A percentile compares a stretch with the other conserved stretches of the same genome.
Conservation (phyloP, 768 basidiomycete species). For the Xerocomus brunneocitrinus region DNA sequence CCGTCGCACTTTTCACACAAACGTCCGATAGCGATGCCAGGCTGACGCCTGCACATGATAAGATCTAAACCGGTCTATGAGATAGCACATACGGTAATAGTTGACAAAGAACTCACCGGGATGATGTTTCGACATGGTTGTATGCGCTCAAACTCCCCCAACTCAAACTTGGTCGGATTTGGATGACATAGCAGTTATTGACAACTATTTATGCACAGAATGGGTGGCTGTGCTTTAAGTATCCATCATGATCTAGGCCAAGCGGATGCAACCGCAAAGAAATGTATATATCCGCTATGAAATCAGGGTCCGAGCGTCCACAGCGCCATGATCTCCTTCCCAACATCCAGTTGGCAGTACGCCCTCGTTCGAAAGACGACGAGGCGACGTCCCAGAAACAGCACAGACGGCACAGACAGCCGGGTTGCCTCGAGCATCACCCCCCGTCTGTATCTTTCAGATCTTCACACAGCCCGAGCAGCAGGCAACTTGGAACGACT, state of each 20-base stretch:
- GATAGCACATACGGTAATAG: not conserved
- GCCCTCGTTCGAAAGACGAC: conserved; percentile 22
- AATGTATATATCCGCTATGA: conserved; percentile 6
- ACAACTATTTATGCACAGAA: conserved; percentile 4
- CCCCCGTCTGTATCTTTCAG: conserved; percentile 59
- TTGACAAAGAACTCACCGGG: conserved; percentile 48
- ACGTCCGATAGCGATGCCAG: conserved; percentile 97
- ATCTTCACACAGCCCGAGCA: conserved; percentile 52
- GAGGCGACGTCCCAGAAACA: conserved; percentile 8
- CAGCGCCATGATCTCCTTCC: conserved; percentile 31
- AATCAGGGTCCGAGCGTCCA: not conserved
- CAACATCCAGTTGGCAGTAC: conserved; percentile 27
- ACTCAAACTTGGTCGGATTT: not conserved
- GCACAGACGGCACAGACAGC: conserved; percentile 10
- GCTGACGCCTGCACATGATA: conserved; percentile 97
- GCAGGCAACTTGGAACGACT: conserved; percentile 44
- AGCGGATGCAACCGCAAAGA: not conserved
- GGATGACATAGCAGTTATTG: conserved; percentile 12
- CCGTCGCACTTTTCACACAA: conserved; percentile 99
- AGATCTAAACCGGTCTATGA: conserved; percentile 56
- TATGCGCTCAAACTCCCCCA: conserved; percentile 5
- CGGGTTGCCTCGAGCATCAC: conserved; percentile 33
- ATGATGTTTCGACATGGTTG: conserved; percentile 83
- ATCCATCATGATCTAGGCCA: not conserved
- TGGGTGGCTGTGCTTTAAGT: conserved; percentile 14